Conservation (phyloP, 208 protist species). For the Leishmania braziliensis region DNA sequence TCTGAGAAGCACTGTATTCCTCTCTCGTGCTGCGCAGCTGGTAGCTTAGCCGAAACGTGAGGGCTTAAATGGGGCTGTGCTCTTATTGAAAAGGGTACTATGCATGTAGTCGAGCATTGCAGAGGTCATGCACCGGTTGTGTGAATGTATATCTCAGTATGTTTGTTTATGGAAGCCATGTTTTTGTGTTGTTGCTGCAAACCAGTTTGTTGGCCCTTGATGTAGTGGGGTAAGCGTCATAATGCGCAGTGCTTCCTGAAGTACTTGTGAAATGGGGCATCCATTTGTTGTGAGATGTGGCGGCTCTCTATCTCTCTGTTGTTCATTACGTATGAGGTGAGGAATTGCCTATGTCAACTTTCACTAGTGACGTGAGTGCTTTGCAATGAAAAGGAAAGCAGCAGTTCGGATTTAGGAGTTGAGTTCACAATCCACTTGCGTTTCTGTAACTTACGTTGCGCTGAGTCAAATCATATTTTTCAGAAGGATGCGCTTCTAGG, state of each 20-base stretch:
- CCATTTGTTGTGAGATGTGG: neutral
- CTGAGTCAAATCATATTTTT: too few relatives aligned
- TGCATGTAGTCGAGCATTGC: neutral
- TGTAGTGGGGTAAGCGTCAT: too few relatives aligned
- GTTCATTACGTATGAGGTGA: too few relatives aligned
- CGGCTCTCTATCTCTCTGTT: too few relatives aligned
- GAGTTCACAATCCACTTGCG: too few relatives aligned
- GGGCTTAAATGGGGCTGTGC: neutral
- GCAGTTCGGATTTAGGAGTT: too few relatives aligned
- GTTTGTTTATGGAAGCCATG: neutral
- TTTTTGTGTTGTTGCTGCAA: fast-evolving
- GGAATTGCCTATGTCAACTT: too few relatives aligned
- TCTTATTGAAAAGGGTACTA: neutral
- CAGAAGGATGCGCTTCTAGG: neutral
- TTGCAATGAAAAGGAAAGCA: too few relatives aligned
- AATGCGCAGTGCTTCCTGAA: fast-evolving
- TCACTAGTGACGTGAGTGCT: too few relatives aligned
- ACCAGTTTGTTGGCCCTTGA: neutral
- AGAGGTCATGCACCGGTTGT: neutral
- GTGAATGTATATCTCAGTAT: neutral
- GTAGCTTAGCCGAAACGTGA: neutral
- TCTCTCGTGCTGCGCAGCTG: neutral
- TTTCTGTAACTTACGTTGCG: too few relatives aligned
- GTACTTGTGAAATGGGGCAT: neutral
- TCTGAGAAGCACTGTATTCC: neutral